Conservation (phyloP, 441 rosid genomes). For the Arabidopsis lyrata region DNA sequence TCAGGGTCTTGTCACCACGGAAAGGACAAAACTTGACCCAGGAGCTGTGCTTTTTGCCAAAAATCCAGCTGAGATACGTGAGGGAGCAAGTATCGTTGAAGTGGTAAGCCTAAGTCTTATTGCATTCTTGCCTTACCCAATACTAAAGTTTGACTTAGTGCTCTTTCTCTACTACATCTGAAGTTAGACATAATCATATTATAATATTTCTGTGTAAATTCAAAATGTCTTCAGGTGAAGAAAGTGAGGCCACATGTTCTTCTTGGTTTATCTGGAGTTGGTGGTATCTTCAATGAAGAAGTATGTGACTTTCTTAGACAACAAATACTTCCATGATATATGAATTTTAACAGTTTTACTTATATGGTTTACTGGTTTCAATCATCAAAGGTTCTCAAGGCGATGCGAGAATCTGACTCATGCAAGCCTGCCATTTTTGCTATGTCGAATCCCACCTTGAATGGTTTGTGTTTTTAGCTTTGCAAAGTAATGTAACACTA, state of each 20-base stretch:
- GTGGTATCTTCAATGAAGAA: slow-evolving; percentile 88
- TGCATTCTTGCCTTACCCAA: slow-evolving; percentile 29
- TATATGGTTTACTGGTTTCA: slow-evolving; percentile 28
- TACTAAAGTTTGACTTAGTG: slow-evolving; percentile 14
- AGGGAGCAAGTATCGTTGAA: slow-evolving; percentile 87
- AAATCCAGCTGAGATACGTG: slow-evolving; percentile 66
- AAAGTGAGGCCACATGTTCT: slow-evolving; percentile 90
- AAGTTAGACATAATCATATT: not conserved
- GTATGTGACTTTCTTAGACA: slow-evolving; percentile 47
- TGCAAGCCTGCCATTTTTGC: slow-evolving; percentile 93
- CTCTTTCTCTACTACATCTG: slow-evolving; percentile 8
- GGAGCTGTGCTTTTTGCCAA: slow-evolving; percentile 89
- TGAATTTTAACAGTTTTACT: slow-evolving; percentile 12
- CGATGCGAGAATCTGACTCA: slow-evolving; percentile 89
- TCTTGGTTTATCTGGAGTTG: slow-evolving; percentile 99
- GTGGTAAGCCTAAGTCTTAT: slow-evolving; percentile 67
- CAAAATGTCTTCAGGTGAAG: slow-evolving; percentile 67
- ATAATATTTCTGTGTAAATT: slow-evolving; percentile 4
- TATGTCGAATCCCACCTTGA: slow-evolving; percentile 97
- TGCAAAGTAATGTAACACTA: slow-evolving; percentile 12
- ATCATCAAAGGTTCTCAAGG: slow-evolving; percentile 78
- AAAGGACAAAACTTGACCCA: slow-evolving; percentile 85
- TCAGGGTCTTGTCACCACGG: slow-evolving; percentile 94
- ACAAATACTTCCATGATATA: slow-evolving; percentile 5
- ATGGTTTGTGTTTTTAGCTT: slow-evolving; percentile 64